Evolutionary conservation across 371 early-diverging fungal species (phyloP).

Genomic region (Rhizopus delemar): DNA sequence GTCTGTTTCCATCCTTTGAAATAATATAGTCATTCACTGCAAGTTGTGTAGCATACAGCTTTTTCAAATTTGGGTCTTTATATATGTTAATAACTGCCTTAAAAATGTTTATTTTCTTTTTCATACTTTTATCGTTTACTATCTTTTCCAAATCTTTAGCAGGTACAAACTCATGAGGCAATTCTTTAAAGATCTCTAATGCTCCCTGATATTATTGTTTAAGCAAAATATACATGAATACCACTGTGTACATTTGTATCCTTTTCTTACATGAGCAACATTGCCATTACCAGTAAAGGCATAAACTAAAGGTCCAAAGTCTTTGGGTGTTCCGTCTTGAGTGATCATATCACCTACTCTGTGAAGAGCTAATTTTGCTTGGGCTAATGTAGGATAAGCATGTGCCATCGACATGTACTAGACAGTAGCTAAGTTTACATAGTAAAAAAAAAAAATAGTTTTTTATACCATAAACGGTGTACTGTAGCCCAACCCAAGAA

Average conservation of each 20-base stretch:
- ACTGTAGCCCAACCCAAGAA: slow-evolving; percentile 89
- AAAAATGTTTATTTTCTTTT: neutral
- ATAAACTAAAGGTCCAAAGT: slow-evolving; percentile 89
- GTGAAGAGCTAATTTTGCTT: slow-evolving; percentile 76
- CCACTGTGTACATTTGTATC: too few relatives aligned
- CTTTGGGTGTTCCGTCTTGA: slow-evolving; percentile 84
- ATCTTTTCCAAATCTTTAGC: slow-evolving; percentile 79
- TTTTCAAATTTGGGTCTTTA: slow-evolving; percentile 59
- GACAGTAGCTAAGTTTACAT: too few relatives aligned
- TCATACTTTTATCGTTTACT: slow-evolving; percentile 64
- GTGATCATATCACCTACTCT: slow-evolving; percentile 78
- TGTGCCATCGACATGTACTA: slow-evolving; percentile 86
- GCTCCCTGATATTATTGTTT: slow-evolving; percentile 66
- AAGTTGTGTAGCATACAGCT: slow-evolving; percentile 81
- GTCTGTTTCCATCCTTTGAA: slow-evolving; percentile 61
- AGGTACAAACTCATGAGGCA: slow-evolving; percentile 91
- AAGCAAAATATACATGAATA: too few relatives aligned
- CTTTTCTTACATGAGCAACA: slow-evolving; percentile 71
- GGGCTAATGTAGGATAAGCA: slow-evolving; percentile 77
- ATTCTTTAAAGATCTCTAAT: slow-evolving; percentile 81
- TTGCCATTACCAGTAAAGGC: slow-evolving; percentile 95
- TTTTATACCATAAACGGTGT: slow-evolving; percentile 84
- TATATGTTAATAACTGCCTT: neutral
- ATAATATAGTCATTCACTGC: slow-evolving; percentile 79
- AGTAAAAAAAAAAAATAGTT: neutral